Base-by-base conservation (phyloP, 352 stramenopile species). In the Blastocystis hominis region DNA sequence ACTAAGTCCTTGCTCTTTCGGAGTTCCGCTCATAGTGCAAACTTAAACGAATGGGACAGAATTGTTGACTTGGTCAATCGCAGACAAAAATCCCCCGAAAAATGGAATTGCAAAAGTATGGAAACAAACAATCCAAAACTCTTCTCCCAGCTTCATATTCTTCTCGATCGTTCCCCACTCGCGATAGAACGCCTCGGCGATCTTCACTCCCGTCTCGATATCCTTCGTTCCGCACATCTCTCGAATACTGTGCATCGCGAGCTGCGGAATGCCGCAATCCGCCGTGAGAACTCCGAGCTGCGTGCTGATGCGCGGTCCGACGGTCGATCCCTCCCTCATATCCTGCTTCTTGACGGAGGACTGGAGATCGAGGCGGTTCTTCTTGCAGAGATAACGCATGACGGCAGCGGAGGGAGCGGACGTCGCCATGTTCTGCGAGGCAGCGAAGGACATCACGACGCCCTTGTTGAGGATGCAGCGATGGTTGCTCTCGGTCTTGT, bases 161-260 rank as follows among this genome's bases (percentile, higher is more conserved):
- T 56, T 56, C 56, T 84, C 72, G 42, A 84, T 84, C 38, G 38
- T 59, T 13, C 93, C 93, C 87, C 97, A 97, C 76, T 96, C 91
- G 54, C 93, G 93, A 90, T 95, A 98, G 89, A 97, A 98, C 5
- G 92, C 93, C 69, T 92, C 95, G 89, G 98, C 97, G 81, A 96
- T 92, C 76, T 94, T 91, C 24, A 97, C 56, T 7, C 55, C 46
- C 4, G 69, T 89, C 30, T 66, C 55, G 10, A 95, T 78, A 75
- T 96, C 93, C 64, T 94, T 90, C 30, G 94, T 94, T 63, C 94
- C 95, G 91, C 96, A 98, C 90, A 97, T 94, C 91, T 98, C 95
- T 55, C 95, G 92, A 90, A 96, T 97, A 61, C 91, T 96, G 92
- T 99, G 96, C 96, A 99, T 99, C 70, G 93, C 96, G n/a, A 98